Evolutionary conservation across 345 rosid genomes (phyloP).

Genomic region (Populus alba): DNA sequence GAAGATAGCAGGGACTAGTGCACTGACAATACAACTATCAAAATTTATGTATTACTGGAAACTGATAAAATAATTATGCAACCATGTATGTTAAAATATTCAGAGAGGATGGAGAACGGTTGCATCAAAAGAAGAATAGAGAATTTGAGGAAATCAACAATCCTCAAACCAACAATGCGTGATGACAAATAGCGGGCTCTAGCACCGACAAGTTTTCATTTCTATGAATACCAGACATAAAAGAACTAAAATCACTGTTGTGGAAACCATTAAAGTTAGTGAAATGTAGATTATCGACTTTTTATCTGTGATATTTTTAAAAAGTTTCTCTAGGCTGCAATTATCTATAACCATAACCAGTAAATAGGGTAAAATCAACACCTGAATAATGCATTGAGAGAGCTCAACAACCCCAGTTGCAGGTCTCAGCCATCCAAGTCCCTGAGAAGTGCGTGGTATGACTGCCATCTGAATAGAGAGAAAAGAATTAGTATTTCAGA

Average conservation of each 20-base stretch:
- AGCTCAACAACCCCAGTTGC: conserved; percentile 93
- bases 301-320: neutral
- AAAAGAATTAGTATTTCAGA: neutral
- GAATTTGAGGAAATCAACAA: neutral
- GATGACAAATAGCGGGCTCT: neutral
- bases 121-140: neutral
- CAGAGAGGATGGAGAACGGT: neutral
- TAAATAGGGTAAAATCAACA: conserved; percentile 19
- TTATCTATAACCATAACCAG: neutral
- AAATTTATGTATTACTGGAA: neutral
- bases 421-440: conserved; percentile 99
- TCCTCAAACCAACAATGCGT: neutral
- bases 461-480: conserved; percentile 76
- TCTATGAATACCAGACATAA: neutral
- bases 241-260: neutral
- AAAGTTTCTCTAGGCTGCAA: neutral
- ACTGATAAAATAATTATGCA: neutral
- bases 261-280: neutral
- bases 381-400: conserved; percentile 97
- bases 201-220: neutral
- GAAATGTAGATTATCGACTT: neutral
- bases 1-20: neutral
- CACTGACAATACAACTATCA: neutral
- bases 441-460: conserved; percentile 79
- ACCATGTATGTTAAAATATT: neutral